Conservation (phyloP, 1,284 basidiomycete genomes). For the Trichosporon sp. region DNA sequence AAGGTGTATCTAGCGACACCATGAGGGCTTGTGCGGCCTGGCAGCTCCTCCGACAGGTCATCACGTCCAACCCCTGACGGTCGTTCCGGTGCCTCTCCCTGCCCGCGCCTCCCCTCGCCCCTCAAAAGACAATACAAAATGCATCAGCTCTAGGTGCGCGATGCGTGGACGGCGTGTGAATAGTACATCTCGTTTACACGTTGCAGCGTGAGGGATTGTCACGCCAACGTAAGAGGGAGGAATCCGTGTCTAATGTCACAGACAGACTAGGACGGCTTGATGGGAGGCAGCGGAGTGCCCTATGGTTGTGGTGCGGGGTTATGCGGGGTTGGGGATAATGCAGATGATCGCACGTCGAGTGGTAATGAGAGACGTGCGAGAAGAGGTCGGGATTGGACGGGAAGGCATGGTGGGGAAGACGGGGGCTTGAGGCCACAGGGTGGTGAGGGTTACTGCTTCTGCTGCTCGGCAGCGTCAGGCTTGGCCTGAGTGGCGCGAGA, state of each 20-base stretch:
- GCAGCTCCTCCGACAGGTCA: constrained; percentile 1
- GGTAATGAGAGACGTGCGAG: constrained; percentile 12
- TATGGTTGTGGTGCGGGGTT: not conserved
- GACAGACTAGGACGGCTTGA: constrained; percentile 17
- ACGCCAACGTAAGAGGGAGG: not conserved
- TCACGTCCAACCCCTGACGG: not conserved
- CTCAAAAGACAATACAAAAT: constrained; percentile 9
- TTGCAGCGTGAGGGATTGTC: not conserved
- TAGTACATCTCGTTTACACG: constrained; percentile 15
- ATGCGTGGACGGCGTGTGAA: constrained; percentile 11
- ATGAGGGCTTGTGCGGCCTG: not conserved
- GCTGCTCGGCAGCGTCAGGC: not conserved
- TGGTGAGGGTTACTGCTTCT: not conserved
- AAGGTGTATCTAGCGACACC: not conserved
- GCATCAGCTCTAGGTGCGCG: constrained; percentile 7
- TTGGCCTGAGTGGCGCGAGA: constrained; percentile 24
- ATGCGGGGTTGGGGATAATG: constrained; percentile 5
- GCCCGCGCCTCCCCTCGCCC: not conserved
- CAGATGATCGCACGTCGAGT: constrained; percentile 16
- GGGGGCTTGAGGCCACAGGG: too few species aligned
- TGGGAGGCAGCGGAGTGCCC: not conserved
- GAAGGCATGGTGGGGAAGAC: not conserved
- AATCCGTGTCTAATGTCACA: constrained; percentile 14
- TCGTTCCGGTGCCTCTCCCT: constrained; percentile 15
- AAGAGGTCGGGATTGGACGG: not conserved